These are phyloP conservation scores for Irpex lacteus DNA, from an alignment of 1,284 basidiomycete genomes.

Conservation along the genomic window DNA sequence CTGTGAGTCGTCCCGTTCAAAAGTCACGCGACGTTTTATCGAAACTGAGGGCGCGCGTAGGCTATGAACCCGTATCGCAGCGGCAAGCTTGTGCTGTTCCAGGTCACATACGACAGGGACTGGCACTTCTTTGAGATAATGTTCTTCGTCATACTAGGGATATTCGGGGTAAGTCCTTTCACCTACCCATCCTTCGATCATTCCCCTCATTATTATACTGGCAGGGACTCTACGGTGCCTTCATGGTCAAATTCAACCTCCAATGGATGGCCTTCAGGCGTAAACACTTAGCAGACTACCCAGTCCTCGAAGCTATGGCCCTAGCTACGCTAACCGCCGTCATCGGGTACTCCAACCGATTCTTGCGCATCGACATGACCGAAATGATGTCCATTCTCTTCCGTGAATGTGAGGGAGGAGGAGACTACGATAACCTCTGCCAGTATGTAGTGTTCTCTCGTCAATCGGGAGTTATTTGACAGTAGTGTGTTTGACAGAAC, in stretches of 20 bases:
- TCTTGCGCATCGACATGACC: conserved; percentile 97
- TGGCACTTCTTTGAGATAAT: conserved; percentile 99
- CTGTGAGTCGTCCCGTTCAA: conserved; percentile 49
- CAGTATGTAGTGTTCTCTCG: conserved; percentile 58
- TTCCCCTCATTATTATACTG: neutral
- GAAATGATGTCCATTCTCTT: conserved; percentile 97
- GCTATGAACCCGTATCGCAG: conserved; percentile 96
- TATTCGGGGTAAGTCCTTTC: conserved; percentile 77
- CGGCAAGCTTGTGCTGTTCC: conserved; percentile 96
- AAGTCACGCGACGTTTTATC: neutral
- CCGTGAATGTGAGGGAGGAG: conserved; percentile 93
- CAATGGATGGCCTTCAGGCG: conserved; percentile 93
- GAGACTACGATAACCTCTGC: conserved; percentile 91
- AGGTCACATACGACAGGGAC: conserved; percentile 95
- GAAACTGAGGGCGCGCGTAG: conserved; percentile 8
- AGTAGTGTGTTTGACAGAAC: conserved; percentile 48
- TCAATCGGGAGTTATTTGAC: neutral
- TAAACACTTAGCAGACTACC: conserved; percentile 83
- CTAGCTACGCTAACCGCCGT: conserved; percentile 89
- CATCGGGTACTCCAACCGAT: conserved; percentile 93
- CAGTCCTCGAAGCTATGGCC: conserved; percentile 85
- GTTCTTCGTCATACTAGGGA: conserved; percentile 92
- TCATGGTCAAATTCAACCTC: conserved; percentile 96
- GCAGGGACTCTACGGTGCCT: conserved; percentile 94
- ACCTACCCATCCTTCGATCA: conserved; percentile 6